Conservation (phyloP, 331 rosid species). For the Prunus yedoensis region DNA sequence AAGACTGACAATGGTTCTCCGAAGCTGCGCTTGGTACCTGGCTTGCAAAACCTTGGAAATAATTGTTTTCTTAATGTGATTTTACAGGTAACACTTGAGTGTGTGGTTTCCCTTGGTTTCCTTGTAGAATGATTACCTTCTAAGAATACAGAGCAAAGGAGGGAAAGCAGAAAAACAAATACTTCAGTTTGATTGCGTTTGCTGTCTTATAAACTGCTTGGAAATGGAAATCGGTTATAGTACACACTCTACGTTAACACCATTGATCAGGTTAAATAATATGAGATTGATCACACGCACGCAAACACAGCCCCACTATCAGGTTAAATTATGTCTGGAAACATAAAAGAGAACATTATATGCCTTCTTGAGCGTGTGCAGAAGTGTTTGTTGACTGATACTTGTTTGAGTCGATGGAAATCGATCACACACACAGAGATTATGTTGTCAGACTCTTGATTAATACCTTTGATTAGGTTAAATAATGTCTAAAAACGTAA, state of each 20-base stretch:
- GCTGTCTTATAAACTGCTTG: background rate
- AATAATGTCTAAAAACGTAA: background rate
- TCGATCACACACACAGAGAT: background rate
- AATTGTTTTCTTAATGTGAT: conserved; percentile 86
- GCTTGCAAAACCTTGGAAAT: conserved; percentile 73
- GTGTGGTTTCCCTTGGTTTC: background rate
- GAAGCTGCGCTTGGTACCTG: conserved; percentile 48
- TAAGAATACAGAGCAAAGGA: background rate
- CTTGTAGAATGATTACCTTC: background rate
- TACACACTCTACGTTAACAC: background rate
- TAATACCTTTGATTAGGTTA: background rate
- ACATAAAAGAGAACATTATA: background rate
- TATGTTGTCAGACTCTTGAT: background rate
- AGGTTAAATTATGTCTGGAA: background rate
- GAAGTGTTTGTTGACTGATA: too few relatives aligned
- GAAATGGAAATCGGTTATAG: background rate
- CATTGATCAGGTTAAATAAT: background rate
- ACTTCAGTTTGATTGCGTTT: background rate
- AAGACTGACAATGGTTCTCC: conserved; percentile 12
- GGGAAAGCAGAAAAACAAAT: background rate
- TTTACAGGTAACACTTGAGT: conserved; percentile 56
- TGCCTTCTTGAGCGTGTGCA: background rate
- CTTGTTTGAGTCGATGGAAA: background rate
- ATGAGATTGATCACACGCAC: too few relatives aligned
- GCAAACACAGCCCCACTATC: background rate